Base-by-base conservation (phyloP, 805 yeast species). In the Lipomyces mesembrius region DNA sequence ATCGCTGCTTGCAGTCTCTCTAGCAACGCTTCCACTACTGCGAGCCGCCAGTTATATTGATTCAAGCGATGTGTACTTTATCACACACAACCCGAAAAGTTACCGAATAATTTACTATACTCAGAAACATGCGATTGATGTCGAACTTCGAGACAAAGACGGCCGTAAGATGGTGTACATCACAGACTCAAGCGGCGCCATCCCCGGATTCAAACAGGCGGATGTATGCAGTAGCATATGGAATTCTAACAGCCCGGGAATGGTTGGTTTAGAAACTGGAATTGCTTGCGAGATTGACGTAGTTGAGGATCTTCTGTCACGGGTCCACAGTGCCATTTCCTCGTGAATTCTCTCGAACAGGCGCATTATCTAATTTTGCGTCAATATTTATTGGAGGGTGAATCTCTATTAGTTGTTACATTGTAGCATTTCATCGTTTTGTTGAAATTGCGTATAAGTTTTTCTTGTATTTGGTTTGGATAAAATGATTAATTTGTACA, bases 1-100 rank as follows among this genome's bases (percentile, higher is more conserved):
- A 34, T 66, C 75, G 22, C 72, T 77, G 14, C 63, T 77, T 2
- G 70, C 72, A 64, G 53, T 76, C 43, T 68, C 77, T 12, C 68
- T 69, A n/a, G 69, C 70, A 7, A 76, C 79, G 0, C 65, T 75
- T 5, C 75, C 77, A 8, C 56, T 77, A 56, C 70, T 77, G 62
- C 61, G 67, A 22, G 63, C 71, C 1, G 65, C 75, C 20, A 60
- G 60, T 12, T 29, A 46, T 20, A 53, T 71, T 60, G 74, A 71
- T 27, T n/a, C 46, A 2, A 59, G 53, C 46, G 61, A 63, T 8
- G 69, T 63, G 9, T 66, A 57, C 52, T 62, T 71, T 34, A 58
- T 69, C n/a, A 64, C 65, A 7, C 64, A 71, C 27, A 71, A 70
- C 34, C 65, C 69, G n/a, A 58, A 49, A 20, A 22, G 55, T 20